Evolutionary conservation across 139 green algal genomes (phyloP), one percentile per base, ranked within the genome.

Genomic region (Chlorella sorokiniana): DNA sequence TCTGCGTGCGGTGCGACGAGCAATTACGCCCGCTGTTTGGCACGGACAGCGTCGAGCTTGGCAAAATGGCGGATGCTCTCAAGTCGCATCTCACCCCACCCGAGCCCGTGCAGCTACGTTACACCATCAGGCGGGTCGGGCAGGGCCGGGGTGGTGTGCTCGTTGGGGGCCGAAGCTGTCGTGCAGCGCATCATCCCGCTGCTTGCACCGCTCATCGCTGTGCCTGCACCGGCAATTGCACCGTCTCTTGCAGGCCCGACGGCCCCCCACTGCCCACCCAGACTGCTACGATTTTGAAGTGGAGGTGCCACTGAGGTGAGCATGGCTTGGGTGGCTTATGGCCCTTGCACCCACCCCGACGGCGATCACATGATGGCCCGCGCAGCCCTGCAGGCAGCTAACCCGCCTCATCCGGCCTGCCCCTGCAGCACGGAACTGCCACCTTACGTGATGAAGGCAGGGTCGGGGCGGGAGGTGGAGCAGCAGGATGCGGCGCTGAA

Each of bases 221-320:
- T 41, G 45, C 54, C 61, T 41, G 35, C 10, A 16, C 29, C 40
- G 23, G n/a, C n/a, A n/a, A n/a, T n/a, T n/a, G n/a, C 23, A 41
- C n/a, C 44, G 29, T 16, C 14, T 22, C 37, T 31, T 64, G 64
- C 64, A 64, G 67, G 59, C 35, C 51, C 4, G 44, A 79, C 25
- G 87, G 87, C 25, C 75, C 74, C 25, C 54, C 62, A 41, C 51
- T 64, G 37, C 61, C 7, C 64, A 68, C 23, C 86, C 86, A 9
- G 69, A 81, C 38, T 91, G 85, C 80, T 93, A 92, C 63, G 91
- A 94, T 65, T 85, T 94, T 25, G 75, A 85, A 27, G 69, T 87
- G 27, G 85, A 91, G 78, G 86, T 85, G 70, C 87, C 87, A 4
- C n/a, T 88, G n/a, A 61, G 65, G 72, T 79, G 70, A 6, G 68